Evolutionary conservation across 2,329 filamentous ascomycete species (phyloP), one percentile per base, ranked within the genome.

Genomic region (Fusarium praegraminearum): DNA sequence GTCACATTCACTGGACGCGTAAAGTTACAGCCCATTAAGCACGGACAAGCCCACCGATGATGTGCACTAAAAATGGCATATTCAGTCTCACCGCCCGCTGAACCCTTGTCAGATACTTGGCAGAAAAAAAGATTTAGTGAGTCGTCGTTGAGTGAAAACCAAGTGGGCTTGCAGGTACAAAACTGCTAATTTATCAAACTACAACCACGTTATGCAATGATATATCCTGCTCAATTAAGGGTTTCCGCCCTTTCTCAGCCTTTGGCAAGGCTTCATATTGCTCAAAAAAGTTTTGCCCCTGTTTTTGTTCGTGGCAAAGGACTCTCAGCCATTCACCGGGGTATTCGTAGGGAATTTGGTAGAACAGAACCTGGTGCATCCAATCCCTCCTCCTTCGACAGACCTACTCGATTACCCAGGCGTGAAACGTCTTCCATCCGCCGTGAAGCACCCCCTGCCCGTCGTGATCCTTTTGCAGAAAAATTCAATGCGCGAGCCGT

Each of bases 301-400:
- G 43, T 71, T 7, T 56, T 65, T 18, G 66, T 71, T 41, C 79
- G 78, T 43, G 33, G 72, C 24, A 74, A 78, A 30, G 79, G 76
- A 43, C 84, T 93, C 63, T 91, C 90, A 12, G 91, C 90, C 44
- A 93, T 94, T 74, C 87, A 89, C 69, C 83, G 86, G 46, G 91
- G 91, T 16, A 83, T 93, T 57, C 49, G 49, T 30, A 52, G 35
- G 18, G 49, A 52, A 52, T 20, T n/a, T 28, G 35, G 33, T 12
- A 52, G 49, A 52, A 20, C 33, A 30, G 35, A 52, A 26, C 35
- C 49, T 41, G 35, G 24, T 9, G 49, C 35, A 40, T 13, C 49
- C 49, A 8, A 28, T 45, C 43, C 43, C 24, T 45, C 43, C 16
- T 45, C 22, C n/a, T 44, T 40, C n/a, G 51, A 65, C 13, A 47